Conservation (phyloP, 768 basidiomycete genomes). For the Russula sp. region DNA sequence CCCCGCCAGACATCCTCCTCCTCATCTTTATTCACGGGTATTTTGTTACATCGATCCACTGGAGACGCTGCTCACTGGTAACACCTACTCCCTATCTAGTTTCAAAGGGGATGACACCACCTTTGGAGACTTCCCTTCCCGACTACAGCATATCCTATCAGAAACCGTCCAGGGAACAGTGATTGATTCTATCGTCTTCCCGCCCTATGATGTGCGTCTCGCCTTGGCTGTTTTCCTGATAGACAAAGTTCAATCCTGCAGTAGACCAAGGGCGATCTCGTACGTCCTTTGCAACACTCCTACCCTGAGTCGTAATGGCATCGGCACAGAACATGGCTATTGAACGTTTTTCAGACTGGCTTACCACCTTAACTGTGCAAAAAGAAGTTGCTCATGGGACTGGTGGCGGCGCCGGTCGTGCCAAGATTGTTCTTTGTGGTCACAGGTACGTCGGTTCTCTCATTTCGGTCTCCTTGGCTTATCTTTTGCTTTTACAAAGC, state of each 20-base stretch:
- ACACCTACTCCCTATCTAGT: constrained; percentile 24
- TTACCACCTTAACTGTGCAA: constrained; percentile 81
- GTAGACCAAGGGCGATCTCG: constrained; percentile 86
- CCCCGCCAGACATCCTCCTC: constrained; percentile 44
- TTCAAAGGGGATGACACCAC: constrained; percentile 62
- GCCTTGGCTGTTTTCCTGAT: not conserved
- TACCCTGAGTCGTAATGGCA: not conserved
- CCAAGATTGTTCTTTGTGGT: constrained; percentile 80
- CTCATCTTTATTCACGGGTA: constrained; percentile 78
- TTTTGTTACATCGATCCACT: constrained; percentile 21
- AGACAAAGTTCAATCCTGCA: not conserved
- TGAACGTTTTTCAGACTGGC: constrained; percentile 84
- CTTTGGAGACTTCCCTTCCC: constrained; percentile 69
- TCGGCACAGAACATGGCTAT: constrained; percentile 42
- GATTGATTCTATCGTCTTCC: constrained; percentile 78
- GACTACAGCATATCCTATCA: constrained; percentile 68
- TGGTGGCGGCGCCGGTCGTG: constrained; percentile 61
- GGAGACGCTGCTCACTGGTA: not conserved
- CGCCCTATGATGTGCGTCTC: constrained; percentile 70
- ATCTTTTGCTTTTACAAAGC: constrained; percentile 32
- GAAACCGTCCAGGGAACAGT: constrained; percentile 48
- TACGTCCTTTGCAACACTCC: constrained; percentile 32
- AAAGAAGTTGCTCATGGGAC: constrained; percentile 71
- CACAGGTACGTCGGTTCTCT: constrained; percentile 52
- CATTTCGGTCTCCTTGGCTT: not conserved